Conservation (phyloP, 345 rosid species). For the Eucalyptus leucophloia region DNA sequence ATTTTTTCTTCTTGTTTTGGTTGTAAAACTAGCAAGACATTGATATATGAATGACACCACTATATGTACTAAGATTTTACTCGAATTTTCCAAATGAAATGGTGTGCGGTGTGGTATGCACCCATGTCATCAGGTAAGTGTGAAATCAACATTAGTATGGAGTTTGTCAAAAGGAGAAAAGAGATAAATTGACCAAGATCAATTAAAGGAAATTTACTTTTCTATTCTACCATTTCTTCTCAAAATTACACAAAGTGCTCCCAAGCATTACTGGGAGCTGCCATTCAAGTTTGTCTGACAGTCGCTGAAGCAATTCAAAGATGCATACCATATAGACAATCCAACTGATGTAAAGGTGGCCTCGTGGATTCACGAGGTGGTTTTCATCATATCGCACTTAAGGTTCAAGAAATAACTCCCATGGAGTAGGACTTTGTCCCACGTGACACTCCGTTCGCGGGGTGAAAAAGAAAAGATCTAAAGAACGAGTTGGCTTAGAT, state of each 20-base stretch:
- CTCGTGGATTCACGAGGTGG: too few relatives aligned
- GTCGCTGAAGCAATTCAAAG: background rate
- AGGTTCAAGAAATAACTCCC: too few relatives aligned
- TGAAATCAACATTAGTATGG: background rate
- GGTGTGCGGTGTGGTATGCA: background rate
- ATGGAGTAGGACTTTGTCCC: too few relatives aligned
- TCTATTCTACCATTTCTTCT: background rate
- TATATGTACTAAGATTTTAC: too few relatives aligned
- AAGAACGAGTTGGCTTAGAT: too few relatives aligned
- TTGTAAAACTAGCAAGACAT: too few relatives aligned
- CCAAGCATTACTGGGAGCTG: background rate
- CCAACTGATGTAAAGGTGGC: background rate
- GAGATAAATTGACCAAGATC: background rate
- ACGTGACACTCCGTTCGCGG: too few relatives aligned
- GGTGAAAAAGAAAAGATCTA: too few relatives aligned
- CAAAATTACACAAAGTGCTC: background rate
- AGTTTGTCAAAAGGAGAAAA: background rate
- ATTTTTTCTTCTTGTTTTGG: too few relatives aligned
- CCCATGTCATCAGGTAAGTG: background rate
- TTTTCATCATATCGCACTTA: too few relatives aligned
- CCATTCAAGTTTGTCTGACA: background rate
- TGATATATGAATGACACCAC: too few relatives aligned
- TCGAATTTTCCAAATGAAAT: background rate
- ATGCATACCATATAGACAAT: background rate
- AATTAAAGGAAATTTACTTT: background rate